A percentile compares a stretch with the other conserved stretches of the same genome.
These are phyloP conservation scores for Podospora didyma DNA, from an alignment of 495 filamentous ascomycete species.

Conservation along the genomic window DNA sequence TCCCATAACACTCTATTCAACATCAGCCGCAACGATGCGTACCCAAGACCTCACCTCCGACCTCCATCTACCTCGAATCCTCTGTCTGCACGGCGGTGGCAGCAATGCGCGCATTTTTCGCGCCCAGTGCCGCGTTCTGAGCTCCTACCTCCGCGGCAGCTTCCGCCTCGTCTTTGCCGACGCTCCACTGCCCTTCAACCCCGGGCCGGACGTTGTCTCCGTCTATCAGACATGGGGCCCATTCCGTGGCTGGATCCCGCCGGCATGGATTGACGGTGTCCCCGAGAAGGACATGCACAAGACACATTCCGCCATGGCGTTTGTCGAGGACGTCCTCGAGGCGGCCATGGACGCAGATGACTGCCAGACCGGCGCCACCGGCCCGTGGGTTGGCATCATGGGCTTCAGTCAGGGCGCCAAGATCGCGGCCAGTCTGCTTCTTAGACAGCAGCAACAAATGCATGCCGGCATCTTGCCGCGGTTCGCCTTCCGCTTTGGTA, in stretches of 20 bases:
- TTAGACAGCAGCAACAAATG: conserved; percentile 24
- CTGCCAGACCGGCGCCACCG: conserved; percentile 31
- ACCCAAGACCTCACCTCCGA: too few species aligned
- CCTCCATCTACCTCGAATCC: conserved; percentile 54
- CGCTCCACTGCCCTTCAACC: conserved; percentile 47
- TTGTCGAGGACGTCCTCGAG: conserved; percentile 16
- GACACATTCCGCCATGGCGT: conserved; percentile 17
- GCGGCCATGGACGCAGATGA: conserved; percentile 37
- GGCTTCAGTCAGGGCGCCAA: conserved; percentile 61
- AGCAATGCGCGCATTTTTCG: conserved; percentile 58
- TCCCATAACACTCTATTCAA: too few species aligned
- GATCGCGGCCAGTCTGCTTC: conserved; percentile 46
- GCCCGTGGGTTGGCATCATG: conserved; percentile 55
- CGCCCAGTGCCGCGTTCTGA: conserved; percentile 52
- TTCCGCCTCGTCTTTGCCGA: conserved; percentile 61
- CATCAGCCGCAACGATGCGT: too few species aligned
- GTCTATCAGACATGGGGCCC: conserved; percentile 54
- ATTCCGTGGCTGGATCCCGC: conserved; percentile 52
- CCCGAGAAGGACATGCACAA: conserved; percentile 37
- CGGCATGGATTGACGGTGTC: conserved; percentile 43
- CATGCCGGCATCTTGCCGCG: background rate
- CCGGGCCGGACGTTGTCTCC: conserved; percentile 48
- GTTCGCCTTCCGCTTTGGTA: conserved; percentile 30
- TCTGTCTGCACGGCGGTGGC: conserved; percentile 67
- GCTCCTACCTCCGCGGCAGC: conserved; percentile 34